A percentile compares a stretch with the other conserved stretches of the same genome.
Evolutionary conservation across 1,139 yeast genomes (phyloP).

Genomic region (Yamadazyma atmosphaerica): DNA sequence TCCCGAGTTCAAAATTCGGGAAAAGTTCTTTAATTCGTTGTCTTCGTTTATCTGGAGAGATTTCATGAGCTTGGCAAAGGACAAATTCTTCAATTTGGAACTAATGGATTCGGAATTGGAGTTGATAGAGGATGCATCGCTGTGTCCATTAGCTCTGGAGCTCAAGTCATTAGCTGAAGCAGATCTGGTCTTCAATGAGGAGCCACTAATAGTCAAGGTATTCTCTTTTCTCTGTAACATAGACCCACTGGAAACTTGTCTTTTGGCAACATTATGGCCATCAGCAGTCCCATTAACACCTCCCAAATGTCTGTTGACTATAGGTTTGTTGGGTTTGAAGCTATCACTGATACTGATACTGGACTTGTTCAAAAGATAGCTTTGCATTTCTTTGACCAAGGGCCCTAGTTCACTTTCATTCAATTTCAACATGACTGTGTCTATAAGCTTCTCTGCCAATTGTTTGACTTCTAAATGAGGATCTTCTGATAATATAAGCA

Average conservation of each 20-base stretch:
- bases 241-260: slow-evolving; percentile 39
- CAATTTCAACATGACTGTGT: slow-evolving; percentile 65
- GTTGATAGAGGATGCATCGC: slow-evolving; percentile 18
- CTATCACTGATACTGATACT: slow-evolving; percentile 42
- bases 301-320: slow-evolving; percentile 29
- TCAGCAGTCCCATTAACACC: slow-evolving; percentile 1
- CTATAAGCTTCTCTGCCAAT: slow-evolving; percentile 74
- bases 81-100: slow-evolving; percentile 38
- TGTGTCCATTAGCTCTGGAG: slow-evolving; percentile 11
- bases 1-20: slow-evolving; percentile 37
- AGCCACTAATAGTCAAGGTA: slow-evolving; percentile 29
- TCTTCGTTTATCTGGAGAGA: slow-evolving; percentile 46
- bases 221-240: slow-evolving; percentile 29
- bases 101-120: slow-evolving; percentile 38
- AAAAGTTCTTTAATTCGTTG: slow-evolving; percentile 37
- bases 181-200: slow-evolving; percentile 30
- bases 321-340: slow-evolving; percentile 37
- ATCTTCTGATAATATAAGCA: slow-evolving; percentile 80
- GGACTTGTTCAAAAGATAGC: slow-evolving; percentile 55
- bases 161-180: slow-evolving; percentile 28
- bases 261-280: slow-evolving; percentile 17
- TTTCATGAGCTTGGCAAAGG: slow-evolving; percentile 45
- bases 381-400: slow-evolving; percentile 65
- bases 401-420: slow-evolving; percentile 68
- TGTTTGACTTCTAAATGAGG: slow-evolving; percentile 83